Evolutionary conservation across 208 protist genomes (phyloP), one percentile per base, ranked within the genome.

Genomic region (Leishmania tropica): DNA sequence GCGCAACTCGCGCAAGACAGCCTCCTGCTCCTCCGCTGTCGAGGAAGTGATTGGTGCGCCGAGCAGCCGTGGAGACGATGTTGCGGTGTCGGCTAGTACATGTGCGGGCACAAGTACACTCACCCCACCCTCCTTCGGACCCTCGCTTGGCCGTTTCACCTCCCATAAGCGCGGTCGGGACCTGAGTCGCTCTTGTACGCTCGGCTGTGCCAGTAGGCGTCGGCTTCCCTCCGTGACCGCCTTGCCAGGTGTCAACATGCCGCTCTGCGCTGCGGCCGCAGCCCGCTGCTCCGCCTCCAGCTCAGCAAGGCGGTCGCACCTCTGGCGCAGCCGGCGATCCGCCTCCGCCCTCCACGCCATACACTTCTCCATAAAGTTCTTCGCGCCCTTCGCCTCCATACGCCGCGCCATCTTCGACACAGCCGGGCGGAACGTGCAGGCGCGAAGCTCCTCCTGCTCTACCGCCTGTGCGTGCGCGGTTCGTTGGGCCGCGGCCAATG

Each of bases 311-410:
- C 80, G 86, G 45, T 67, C 83, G 24, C 84, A 87, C 80, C 88
- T 93, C 47, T 86, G 85, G 40, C 58, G 62, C 45, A 91, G 81
- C 28, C 87, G 81, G 19, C 68, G 56, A 5, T 62, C 76, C 70
- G 72, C 72, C 77, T 86, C 81, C 68, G 90, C 81, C 71, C 86
- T 79, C 90, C 93, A 96, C 82, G 89, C 86, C 15, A 94, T 37
- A 56, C 90, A 94, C 76, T 83, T 89, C 62, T 90, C 83, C 86
- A 94, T 90, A 78, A 95, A 96, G 21, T 83, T 77, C 37, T 83
- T 80, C 21, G 81, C 78, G 17, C 90, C 90, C 65, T 93, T 95
- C 2, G 77, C 75, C 24, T 83, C 65, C 45, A 87, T 17, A 70
- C 72, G 62, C 75, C 80, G 83, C 17, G 86, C 90, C 7, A 58